phyloP scores from a whole-genome alignment of 306 rosid genomes.

The Cucurbita ficifolia region DNA sequence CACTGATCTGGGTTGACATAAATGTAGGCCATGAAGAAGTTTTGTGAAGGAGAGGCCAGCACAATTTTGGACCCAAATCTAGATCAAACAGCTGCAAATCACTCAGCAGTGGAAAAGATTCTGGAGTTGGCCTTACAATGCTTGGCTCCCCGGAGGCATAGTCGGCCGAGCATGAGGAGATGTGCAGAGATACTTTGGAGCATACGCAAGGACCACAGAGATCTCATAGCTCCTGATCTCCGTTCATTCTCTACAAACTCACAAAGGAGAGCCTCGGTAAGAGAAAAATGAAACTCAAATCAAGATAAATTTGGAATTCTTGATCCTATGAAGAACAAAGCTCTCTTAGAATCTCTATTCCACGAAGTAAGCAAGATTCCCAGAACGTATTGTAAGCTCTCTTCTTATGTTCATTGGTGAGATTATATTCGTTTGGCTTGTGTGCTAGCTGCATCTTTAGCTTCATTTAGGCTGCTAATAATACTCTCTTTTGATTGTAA shows the following conservation, averaged over 20 bases:
- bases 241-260: constrained; percentile 48
- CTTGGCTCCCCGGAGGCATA: constrained; percentile 83
- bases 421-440: neutral
- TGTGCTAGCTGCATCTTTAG: neutral
- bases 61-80: constrained; percentile 60
- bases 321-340: neutral
- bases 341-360: neutral
- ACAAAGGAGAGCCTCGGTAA: constrained; percentile 25
- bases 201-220: constrained; percentile 76
- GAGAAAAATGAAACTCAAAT: constrained; percentile 3
- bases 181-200: constrained; percentile 91
- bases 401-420: neutral
- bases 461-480: neutral
- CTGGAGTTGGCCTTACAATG: constrained; percentile 86
- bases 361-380: neutral
- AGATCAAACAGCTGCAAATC: constrained; percentile 33
- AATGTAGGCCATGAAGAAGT: constrained; percentile 82
- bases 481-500: neutral
- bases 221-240: constrained; percentile 33
- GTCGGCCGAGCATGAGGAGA: constrained; percentile 74
- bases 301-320: neutral
- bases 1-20: neutral
- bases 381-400: neutral
- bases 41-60: constrained; percentile 43
- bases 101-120: constrained; percentile 47